Percentiles rank a stretch among this genome's conserved stretches.
Evolutionary conservation across 768 basidiomycete genomes (phyloP).

Genomic region (Tephrocybe rancida): DNA sequence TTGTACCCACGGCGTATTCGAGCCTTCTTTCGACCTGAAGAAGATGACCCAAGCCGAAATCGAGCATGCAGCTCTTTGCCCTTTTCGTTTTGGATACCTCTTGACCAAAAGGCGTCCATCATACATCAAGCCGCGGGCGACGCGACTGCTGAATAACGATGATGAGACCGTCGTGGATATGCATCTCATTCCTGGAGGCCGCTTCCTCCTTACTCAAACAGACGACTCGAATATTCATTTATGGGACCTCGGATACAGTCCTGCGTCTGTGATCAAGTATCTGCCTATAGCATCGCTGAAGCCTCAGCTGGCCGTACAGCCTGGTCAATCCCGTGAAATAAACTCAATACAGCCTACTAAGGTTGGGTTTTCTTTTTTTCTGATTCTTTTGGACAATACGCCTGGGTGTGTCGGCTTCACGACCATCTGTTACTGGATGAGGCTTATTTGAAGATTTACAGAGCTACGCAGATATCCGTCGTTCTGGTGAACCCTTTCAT

Average conservation of each 20-base stretch:
- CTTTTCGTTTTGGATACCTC: not conserved
- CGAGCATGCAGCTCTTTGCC: slow-evolving; percentile 4
- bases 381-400: no score
- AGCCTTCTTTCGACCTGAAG: slow-evolving; percentile 5
- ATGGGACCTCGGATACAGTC: slow-evolving; percentile 13
- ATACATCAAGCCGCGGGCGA: not conserved
- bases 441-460: not conserved
- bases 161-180: not conserved
- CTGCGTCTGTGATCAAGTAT: not conserved
- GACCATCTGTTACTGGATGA: not conserved
- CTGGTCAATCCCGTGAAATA: no score
- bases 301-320: no score
- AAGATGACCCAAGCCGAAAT: slow-evolving; percentile 5
- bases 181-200: slow-evolving; percentile 13
- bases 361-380: no score
- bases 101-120: not conserved
- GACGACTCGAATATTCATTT: not conserved
- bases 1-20: not conserved
- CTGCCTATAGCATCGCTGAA: slow-evolving; percentile 1
- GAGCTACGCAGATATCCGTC: not conserved
- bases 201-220: slow-evolving; percentile 7
- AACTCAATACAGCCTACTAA: no score
- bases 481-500: not conserved
- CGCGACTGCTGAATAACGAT: not conserved
- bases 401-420: no score